Base-by-base conservation (phyloP, 2,329 filamentous ascomycete genomes). In the Botrytis galanthina region DNA sequence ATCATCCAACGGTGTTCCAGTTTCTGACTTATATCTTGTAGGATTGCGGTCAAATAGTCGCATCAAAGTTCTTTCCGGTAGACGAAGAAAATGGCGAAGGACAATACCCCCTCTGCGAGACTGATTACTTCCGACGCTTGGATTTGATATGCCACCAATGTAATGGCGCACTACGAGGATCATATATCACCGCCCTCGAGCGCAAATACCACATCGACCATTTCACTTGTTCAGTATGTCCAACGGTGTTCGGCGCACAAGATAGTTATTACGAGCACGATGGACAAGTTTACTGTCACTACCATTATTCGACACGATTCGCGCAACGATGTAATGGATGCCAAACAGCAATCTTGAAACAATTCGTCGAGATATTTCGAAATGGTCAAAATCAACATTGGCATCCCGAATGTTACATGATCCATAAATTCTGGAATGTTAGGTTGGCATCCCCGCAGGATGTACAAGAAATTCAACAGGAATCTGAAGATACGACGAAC, bases 341-440 rank as follows among this genome's bases (percentile, higher is more conserved):
- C 80, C 94, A 97, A 80, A 98, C 95, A 4, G 94, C 96, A 70
- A 99, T 99, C 76, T 86, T 99, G 61, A 99, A 99, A 84, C 96
- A 99, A 82, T 99, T 99, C 82, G 96, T 99, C 75, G 96, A 99
- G 83, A 98, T 99, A 75, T 99, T 95, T 83, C 92, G 96, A 78
- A 98, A 98, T 82, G 95, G 95, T 2, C 93, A 97, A 81, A 98
- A 98, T 81, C 96, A 99, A 81, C 96, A 99, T 82, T 99, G 96
- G 96, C 96, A 99, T 81, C 96, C 96, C 2, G 96, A 99, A 83
- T 99, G 96, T 83, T 99, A 99, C 83, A 99, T 99, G 96, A 99
- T 99, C 76, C 96, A 99, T 85, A 99, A 99, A 81, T 99, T 98
- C 83, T 99, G 96, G 96, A 99, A 98, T 81, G 96, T 99, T 74